Evolutionary conservation across 495 filamentous ascomycete genomes (phyloP), one percentile per base, ranked within the genome.

Genomic region (Neurospora sp.): DNA sequence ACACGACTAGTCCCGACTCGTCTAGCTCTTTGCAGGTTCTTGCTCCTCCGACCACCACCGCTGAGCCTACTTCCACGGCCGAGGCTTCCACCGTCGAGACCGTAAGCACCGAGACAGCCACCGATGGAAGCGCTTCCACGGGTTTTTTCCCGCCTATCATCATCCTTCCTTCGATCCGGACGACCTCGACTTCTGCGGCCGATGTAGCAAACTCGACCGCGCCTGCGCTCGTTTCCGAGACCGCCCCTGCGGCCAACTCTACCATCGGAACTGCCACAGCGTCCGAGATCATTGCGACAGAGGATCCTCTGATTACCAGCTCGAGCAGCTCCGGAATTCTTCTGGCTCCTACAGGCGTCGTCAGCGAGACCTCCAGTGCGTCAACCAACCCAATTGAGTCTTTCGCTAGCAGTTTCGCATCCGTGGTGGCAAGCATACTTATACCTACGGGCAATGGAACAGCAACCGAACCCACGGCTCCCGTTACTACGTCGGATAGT

Each of bases 311-410:
- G 20, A 40, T 46, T 35, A 73, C 68, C 41, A 73, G 68, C 72
- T 70, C 72, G 31, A 73, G 53, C 53, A 66, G 53, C 27, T 35
- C 72, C 18, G 69, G 12, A 40, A 75, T 75, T 7, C 39, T 75
- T 18, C 14, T 75, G 2, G 72, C 70, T 7, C 72, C 74, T n/a
- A 74, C 72, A 31, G 72, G 72, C 66, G 74, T 75, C 39, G 74
- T 74, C 39, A 75, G 39, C 11, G 40, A 39, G 14, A 70, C 72
- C 12, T 66, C 53, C 53, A 66, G 53, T 66, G 35, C 72, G 68
- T 53, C 31, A 38, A 53, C 31, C 40, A 69, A 70, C 40, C 72
- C 68, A 11, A 70, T 70, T 48, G 40, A 44, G 27, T 73, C 72
- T 38, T 38, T 70, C 18, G 31, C 46, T 38, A 73, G 72, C 72